Evolutionary conservation across 2,329 filamentous ascomycete genomes (phyloP).

Genomic region (Microthyrium microscopicum): DNA sequence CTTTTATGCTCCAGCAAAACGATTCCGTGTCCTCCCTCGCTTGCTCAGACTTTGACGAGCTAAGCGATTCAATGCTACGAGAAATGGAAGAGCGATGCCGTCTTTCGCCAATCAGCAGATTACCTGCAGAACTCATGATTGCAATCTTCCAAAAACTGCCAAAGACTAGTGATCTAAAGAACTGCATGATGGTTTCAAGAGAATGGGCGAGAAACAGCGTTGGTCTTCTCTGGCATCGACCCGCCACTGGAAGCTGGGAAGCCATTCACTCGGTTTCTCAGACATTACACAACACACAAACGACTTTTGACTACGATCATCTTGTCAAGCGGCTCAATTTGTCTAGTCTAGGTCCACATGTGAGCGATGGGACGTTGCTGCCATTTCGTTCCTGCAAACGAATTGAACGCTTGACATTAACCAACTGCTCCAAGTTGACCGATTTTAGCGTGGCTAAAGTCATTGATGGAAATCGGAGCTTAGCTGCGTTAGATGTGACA

Average conservation of each 20-base stretch:
- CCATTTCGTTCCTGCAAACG: slow-evolving; percentile 74
- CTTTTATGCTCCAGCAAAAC: slow-evolving; percentile 66
- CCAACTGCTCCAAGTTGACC: slow-evolving; percentile 71
- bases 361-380: slow-evolving; percentile 80
- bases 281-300: slow-evolving; percentile 54
- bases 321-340: slow-evolving; percentile 88
- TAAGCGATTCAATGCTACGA: slow-evolving; percentile 44
- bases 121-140: slow-evolving; percentile 92
- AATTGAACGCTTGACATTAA: slow-evolving; percentile 82
- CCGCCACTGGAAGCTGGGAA: slow-evolving; percentile 72
- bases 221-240: slow-evolving; percentile 86
- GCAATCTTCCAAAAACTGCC: slow-evolving; percentile 75
- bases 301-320: slow-evolving; percentile 76
- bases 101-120: slow-evolving; percentile 60
- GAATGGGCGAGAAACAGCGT: slow-evolving; percentile 87
- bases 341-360: slow-evolving; percentile 53
- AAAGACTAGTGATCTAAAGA: slow-evolving; percentile 58
- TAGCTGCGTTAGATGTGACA: slow-evolving; percentile 83
- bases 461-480: slow-evolving; percentile 58
- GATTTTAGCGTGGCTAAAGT: slow-evolving; percentile 70
- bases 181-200: slow-evolving; percentile 87
- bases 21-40: slow-evolving; percentile 88
- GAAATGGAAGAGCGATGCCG: slow-evolving; percentile 48
- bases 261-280: slow-evolving; percentile 68
- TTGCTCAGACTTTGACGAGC: slow-evolving; percentile 60